These are phyloP conservation scores for Pyrenochaeta sp. DNA, from an alignment of 2,329 filamentous ascomycete species.

Conservation along the genomic window DNA sequence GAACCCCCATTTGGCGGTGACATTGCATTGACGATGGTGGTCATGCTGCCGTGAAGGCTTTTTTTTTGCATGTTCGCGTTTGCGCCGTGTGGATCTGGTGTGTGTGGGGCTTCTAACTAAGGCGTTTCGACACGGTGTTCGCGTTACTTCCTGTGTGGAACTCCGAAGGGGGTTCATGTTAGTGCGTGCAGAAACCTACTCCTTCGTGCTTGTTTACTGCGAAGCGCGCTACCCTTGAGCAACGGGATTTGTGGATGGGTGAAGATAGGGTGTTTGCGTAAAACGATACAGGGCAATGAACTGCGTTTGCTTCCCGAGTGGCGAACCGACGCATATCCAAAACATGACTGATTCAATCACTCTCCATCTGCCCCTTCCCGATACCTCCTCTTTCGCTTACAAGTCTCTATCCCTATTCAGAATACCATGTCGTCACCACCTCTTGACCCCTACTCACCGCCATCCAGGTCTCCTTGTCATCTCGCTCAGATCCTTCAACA, in stretches of 20 bases:
- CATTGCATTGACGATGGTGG: conserved; percentile 1
- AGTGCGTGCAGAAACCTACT: neutral
- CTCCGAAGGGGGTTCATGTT: neutral
- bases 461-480: neutral
- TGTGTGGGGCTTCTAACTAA: conserved; percentile 5
- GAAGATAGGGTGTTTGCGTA: neutral
- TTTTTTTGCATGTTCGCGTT: conserved; percentile 1
- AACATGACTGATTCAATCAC: too few relatives aligned
- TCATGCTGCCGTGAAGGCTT: neutral
- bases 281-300: neutral
- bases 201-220: neutral
- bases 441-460: conserved; percentile 8
- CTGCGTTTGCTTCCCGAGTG: neutral
- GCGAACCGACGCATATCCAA: too few relatives aligned
- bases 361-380: too few relatives aligned
- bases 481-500: neutral
- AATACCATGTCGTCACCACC: conserved; percentile 1
- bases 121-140: neutral
- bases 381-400: neutral
- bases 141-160: neutral
- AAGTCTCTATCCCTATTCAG: neutral
- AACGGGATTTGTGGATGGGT: neutral
- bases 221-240: neutral
- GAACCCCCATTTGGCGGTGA: conserved; percentile 21
- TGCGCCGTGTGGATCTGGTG: conserved; percentile 9